Conservation (phyloP, 805 yeast species). For the Lipomyces sp. region DNA sequence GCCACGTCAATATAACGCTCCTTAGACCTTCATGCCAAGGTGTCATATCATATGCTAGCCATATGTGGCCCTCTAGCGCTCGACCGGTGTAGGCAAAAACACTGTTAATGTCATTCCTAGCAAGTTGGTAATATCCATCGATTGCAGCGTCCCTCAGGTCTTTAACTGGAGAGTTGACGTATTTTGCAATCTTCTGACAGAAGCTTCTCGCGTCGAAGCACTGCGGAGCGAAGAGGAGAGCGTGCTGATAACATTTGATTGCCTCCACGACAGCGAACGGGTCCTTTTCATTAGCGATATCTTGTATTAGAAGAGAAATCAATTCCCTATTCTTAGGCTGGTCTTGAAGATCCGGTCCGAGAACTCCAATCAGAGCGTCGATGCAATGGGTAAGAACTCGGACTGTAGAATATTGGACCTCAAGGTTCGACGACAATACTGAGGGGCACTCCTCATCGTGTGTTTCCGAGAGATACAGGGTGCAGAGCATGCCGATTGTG, state of each 20-base stretch:
- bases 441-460: constrained; percentile 56
- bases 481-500: constrained; percentile 51
- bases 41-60: constrained; percentile 60
- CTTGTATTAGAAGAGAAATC: constrained; percentile 49
- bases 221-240: constrained; percentile 53
- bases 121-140: constrained; percentile 61
- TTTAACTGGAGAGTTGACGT: constrained; percentile 21
- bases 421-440: constrained; percentile 56
- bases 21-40: constrained; percentile 54
- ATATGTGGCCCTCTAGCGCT: constrained; percentile 58
- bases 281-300: constrained; percentile 45
- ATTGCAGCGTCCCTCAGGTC: constrained; percentile 52
- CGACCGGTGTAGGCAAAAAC: constrained; percentile 50
- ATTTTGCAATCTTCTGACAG: constrained; percentile 39
- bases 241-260: constrained; percentile 52
- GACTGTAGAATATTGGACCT: constrained; percentile 53
- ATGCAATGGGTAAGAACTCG: constrained; percentile 52
- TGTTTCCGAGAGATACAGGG: constrained; percentile 52
- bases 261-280: constrained; percentile 45
- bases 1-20: constrained; percentile 62
- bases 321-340: constrained; percentile 38
- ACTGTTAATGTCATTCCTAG: constrained; percentile 57
- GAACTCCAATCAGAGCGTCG: constrained; percentile 53
- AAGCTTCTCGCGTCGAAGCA: constrained; percentile 44
- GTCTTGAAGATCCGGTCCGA: constrained; percentile 62